Conservation (phyloP, 2,329 filamentous ascomycete species). For the Colletotrichum australisinense region DNA sequence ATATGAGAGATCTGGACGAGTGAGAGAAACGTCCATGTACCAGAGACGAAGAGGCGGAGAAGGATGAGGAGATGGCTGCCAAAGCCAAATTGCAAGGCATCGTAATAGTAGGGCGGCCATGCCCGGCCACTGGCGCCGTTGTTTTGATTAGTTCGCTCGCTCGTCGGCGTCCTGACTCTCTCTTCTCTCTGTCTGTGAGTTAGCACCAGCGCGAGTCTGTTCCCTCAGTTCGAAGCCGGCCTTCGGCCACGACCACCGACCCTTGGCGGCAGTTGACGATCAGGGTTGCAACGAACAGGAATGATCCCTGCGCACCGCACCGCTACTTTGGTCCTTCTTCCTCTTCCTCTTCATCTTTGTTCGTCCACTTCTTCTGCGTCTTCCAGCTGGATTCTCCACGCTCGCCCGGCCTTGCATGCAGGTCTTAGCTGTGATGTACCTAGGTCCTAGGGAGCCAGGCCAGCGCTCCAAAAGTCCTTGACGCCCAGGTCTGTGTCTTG, state of each 20-base stretch:
- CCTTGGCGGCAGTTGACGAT: constrained; percentile 38
- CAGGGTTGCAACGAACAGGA: constrained; percentile 35
- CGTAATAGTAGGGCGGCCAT: constrained; percentile 16
- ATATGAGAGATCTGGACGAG: constrained; percentile 20
- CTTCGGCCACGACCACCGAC: constrained; percentile 31
- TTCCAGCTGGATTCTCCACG: constrained; percentile 28
- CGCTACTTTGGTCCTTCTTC: constrained; percentile 29
- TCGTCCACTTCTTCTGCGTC: constrained; percentile 31
- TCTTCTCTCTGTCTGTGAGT: not conserved
- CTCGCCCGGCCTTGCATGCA: constrained; percentile 25
- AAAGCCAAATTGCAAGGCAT: constrained; percentile 25
- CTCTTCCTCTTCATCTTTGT: constrained; percentile 14
- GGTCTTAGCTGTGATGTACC: constrained; percentile 21
- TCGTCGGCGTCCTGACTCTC: constrained; percentile 14
- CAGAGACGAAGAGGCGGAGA: constrained; percentile 5
- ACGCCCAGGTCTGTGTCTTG: not conserved
- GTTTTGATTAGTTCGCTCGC: constrained; percentile 33
- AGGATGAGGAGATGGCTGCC: constrained; percentile 6
- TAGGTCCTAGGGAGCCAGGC: constrained; percentile 1
- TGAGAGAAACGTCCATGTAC: not conserved
- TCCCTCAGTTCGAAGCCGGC: constrained; percentile 18
- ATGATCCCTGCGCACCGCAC: constrained; percentile 30
- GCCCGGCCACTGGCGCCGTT: constrained; percentile 18
- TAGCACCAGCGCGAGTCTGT: constrained; percentile 29
- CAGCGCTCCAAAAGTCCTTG: not conserved